phyloP scores from a whole-genome alignment of 2,329 filamentous ascomycete genomes.

The Trichoderma endophyticum region DNA sequence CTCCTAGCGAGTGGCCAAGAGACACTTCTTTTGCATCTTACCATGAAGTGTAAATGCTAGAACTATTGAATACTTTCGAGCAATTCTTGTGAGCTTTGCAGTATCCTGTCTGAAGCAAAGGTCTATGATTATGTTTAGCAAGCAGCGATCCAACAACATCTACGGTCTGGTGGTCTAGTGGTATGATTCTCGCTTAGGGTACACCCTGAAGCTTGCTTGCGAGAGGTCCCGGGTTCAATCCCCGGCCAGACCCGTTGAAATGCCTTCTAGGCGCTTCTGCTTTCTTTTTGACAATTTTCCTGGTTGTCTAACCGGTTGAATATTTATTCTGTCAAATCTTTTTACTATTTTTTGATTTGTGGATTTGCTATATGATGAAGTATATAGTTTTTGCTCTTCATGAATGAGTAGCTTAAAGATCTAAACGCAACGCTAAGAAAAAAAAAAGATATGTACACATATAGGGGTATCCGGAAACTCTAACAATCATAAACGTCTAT shows the following conservation, averaged over 20 bases:
- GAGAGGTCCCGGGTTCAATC: slow-evolving; percentile 48
- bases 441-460: neutral
- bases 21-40: neutral
- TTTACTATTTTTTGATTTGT: neutral
- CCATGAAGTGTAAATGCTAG: neutral
- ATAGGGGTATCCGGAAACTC: neutral
- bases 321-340: neutral
- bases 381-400: neutral
- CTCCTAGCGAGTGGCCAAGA: neutral
- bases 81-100: neutral
- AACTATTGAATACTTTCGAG: neutral
- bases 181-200: slow-evolving; percentile 20
- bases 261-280: neutral
- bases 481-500: neutral
- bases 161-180: slow-evolving; percentile 18
- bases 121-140: neutral
- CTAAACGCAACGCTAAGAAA: neutral
- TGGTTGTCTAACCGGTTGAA: neutral
- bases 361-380: neutral
- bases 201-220: slow-evolving; percentile 27
- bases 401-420: neutral
- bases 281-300: neutral
- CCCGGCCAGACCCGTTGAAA: slow-evolving; percentile 40
- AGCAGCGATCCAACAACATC: neutral
- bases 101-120: neutral